These are phyloP conservation scores for Diaporthe citriasiana DNA, from an alignment of 2,329 filamentous ascomycete genomes.

Conservation along the genomic window DNA sequence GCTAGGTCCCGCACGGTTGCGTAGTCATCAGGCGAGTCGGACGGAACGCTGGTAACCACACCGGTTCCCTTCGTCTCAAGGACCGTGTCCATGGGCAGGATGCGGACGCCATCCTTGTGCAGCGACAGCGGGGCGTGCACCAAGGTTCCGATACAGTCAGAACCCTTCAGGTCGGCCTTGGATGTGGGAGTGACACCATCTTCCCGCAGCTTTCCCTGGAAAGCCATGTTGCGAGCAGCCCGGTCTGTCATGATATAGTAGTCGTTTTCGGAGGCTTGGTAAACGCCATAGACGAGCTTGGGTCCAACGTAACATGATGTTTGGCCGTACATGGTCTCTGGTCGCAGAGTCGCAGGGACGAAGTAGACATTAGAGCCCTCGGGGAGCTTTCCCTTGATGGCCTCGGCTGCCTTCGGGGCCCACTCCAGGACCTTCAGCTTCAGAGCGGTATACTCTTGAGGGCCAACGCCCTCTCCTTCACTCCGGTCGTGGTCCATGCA, in stretches of 20 bases:
- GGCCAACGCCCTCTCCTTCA: slow-evolving; percentile 55
- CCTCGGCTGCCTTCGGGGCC: slow-evolving; percentile 80
- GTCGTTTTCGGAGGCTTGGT: slow-evolving; percentile 81
- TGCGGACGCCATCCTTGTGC: slow-evolving; percentile 85
- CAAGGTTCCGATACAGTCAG: slow-evolving; percentile 87
- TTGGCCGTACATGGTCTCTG: slow-evolving; percentile 99
- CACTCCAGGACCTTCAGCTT: slow-evolving; percentile 94
- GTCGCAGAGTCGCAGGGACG: slow-evolving; percentile 90
- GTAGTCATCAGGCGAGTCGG: slow-evolving; percentile 95
- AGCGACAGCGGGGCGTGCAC: slow-evolving; percentile 91
- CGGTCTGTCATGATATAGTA: slow-evolving; percentile 89
- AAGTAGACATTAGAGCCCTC: slow-evolving; percentile 86
- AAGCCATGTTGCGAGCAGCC: slow-evolving; percentile 92
- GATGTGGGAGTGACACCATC: slow-evolving; percentile 80
- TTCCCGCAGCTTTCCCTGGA: slow-evolving; percentile 86
- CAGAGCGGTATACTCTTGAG: slow-evolving; percentile 84
- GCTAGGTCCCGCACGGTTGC: slow-evolving; percentile 88
- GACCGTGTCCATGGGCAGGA: slow-evolving; percentile 95
- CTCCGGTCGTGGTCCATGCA: slow-evolving; percentile 65
- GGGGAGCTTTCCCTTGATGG: slow-evolving; percentile 83
- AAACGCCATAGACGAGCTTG: slow-evolving; percentile 89
- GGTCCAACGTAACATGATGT: slow-evolving; percentile 96
- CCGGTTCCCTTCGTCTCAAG: slow-evolving; percentile 95
- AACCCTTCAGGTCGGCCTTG: slow-evolving; percentile 80
- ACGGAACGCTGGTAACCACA: slow-evolving; percentile 95